These are phyloP conservation scores for Chimonanthus salicifolius DNA, from an alignment of 164 flowering plant genomes.

Conservation along the genomic window DNA sequence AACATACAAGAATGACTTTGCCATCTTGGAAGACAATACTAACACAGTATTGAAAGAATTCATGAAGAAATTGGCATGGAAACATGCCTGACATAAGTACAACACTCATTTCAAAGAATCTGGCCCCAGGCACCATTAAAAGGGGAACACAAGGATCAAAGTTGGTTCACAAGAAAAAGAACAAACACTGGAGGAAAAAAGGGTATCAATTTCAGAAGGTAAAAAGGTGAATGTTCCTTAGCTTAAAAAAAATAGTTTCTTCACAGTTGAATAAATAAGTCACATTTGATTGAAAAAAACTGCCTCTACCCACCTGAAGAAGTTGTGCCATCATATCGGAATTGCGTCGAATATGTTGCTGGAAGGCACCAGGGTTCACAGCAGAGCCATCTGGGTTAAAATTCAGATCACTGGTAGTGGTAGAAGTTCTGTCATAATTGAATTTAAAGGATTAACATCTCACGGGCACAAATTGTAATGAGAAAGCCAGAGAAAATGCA, in stretches of 20 bases:
- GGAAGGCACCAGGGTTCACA: conserved; percentile 83
- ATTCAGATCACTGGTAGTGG: conserved; percentile 43
- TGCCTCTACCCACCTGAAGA: conserved; percentile 56
- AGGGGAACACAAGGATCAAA: too few relatives aligned
- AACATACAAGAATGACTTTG: too few relatives aligned
- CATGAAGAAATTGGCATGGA: too few relatives aligned
- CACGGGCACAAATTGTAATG: background rate
- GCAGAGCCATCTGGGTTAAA: conserved; percentile 94
- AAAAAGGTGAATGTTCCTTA: background rate
- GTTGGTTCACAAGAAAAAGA: too few relatives aligned
- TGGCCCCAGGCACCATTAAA: too few relatives aligned
- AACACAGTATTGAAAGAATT: too few relatives aligned
- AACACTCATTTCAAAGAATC: too few relatives aligned
- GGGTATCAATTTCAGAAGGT: background rate
- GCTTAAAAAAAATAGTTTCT: background rate
- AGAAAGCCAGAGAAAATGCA: background rate
- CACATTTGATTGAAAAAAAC: background rate
- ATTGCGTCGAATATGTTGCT: conserved; percentile 66
- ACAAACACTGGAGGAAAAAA: too few relatives aligned
- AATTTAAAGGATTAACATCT: background rate
- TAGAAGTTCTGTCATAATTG: conserved; percentile 42
- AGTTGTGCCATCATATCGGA: conserved; percentile 69
- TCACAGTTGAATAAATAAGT: background rate
- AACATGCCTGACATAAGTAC: too few relatives aligned
- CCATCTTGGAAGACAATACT: too few relatives aligned